A percentile compares a stretch with the other conserved stretches of the same genome.
phyloP scores from a whole-genome alignment of 2,329 filamentous ascomycete species.

The Cercospora sp. region DNA sequence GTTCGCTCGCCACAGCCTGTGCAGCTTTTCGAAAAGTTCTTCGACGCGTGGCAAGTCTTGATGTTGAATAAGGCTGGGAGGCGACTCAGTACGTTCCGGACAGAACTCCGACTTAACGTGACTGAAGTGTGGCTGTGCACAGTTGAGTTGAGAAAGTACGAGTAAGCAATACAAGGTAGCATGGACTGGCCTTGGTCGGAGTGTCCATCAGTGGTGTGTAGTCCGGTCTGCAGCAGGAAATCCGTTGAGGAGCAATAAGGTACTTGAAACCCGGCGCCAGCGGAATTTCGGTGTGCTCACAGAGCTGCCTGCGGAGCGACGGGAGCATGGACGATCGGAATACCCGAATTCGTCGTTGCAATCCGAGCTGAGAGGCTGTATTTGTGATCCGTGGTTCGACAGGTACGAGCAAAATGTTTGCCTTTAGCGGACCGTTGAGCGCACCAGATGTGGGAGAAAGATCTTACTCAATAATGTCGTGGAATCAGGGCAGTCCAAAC shows the following conservation, averaged over 20 bases:
- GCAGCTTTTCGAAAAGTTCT: background rate
- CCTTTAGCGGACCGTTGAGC: background rate
- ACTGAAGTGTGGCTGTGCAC: background rate
- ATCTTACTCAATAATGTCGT: background rate
- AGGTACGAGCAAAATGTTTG: background rate
- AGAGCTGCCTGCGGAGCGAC: background rate
- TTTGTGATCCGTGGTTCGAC: background rate
- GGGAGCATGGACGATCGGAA: background rate
- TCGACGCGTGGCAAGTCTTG: background rate
- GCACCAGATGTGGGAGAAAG: background rate
- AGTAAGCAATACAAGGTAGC: background rate
- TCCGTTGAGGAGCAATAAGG: background rate
- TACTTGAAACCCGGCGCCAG: background rate
- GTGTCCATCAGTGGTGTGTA: background rate
- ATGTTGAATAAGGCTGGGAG: background rate
- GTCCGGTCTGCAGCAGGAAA: background rate
- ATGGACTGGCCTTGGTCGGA: background rate
- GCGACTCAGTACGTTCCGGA: background rate
- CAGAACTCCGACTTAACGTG: background rate
- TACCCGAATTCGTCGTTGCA: background rate
- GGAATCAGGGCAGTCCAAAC: background rate
- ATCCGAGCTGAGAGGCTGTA: background rate
- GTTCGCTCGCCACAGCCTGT: background rate
- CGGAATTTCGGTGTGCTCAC: background rate
- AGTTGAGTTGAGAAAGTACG: background rate